Percentiles rank a stretch among this genome's conserved stretches.
Evolutionary conservation across 2,329 filamentous ascomycete species (phyloP).

Genomic region (Bipolaris gigantea): DNA sequence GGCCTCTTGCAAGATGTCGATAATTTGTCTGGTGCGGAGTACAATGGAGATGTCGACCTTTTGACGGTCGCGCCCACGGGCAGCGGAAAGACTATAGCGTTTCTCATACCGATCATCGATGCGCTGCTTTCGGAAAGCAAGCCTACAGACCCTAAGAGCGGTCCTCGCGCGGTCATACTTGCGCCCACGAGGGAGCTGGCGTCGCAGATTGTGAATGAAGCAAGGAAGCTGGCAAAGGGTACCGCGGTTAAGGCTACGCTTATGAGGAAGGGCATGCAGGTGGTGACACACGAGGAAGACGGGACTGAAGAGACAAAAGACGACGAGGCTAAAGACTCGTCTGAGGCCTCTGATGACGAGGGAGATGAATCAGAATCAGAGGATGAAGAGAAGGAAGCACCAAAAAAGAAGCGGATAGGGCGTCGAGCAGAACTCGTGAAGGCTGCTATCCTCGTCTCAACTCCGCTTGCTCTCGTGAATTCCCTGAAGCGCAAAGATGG

Average conservation of each 20-base stretch:
- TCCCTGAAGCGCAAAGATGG: slow-evolving; percentile 59
- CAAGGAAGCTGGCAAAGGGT: slow-evolving; percentile 74
- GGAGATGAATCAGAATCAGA: slow-evolving; percentile 39
- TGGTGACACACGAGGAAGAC: slow-evolving; percentile 52
- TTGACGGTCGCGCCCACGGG: slow-evolving; percentile 90
- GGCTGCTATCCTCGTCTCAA: slow-evolving; percentile 78
- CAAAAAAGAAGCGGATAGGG: slow-evolving; percentile 35
- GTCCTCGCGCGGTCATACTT: slow-evolving; percentile 49
- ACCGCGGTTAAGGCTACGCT: slow-evolving; percentile 78
- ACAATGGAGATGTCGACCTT: slow-evolving; percentile 64
- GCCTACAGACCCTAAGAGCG: slow-evolving; percentile 17
- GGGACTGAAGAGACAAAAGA: slow-evolving; percentile 42
- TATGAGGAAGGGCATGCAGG: slow-evolving; percentile 82
- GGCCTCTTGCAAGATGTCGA: slow-evolving; percentile 45
- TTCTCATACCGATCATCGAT: slow-evolving; percentile 84
- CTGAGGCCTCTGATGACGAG: slow-evolving; percentile 47
- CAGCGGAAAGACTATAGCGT: slow-evolving; percentile 94
- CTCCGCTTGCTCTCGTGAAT: slow-evolving; percentile 76
- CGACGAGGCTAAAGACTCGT: slow-evolving; percentile 23
- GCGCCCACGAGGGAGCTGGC: slow-evolving; percentile 56
- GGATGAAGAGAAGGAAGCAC: slow-evolving; percentile 40
- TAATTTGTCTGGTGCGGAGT: slow-evolving; percentile 22
- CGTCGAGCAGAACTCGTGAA: slow-evolving; percentile 61
- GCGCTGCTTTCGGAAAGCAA: slow-evolving; percentile 55
- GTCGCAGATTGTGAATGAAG: slow-evolving; percentile 64